Base-by-base conservation (phyloP, 2,329 filamentous ascomycete genomes). In the Alternaria rosae region DNA sequence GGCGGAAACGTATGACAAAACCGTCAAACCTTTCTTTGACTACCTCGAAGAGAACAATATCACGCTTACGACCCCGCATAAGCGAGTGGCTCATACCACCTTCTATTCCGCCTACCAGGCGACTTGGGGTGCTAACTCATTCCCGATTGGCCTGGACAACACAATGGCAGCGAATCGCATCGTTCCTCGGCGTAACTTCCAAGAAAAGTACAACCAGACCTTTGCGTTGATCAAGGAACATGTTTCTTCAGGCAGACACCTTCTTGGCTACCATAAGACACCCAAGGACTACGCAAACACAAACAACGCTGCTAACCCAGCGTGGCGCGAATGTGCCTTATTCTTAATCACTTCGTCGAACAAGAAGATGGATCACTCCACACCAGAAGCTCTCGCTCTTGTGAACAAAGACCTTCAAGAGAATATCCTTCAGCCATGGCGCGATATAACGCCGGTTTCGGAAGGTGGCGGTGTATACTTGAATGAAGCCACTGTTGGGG, bases 141-240 rank as follows among this genome's bases (percentile, higher is more conserved):
- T 65, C 32, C 60, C 62, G 0, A 67, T 73, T 10, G 77, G 76
- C 4, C 26, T 52, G 4, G 58, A 64, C 15, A 68, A 68, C 17
- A 59, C 78, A 1, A 56, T 73, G 6, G 70, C 71, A 1, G 64
- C 56, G 0, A 75, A 70, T 21, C 72, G 76, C 21, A 68, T 80
- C 3, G 60, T 79, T 0, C 77, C 76, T 2, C 54, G 68, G 3
- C 32, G 60, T 11, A 65, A 67, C 32, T 70, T 79, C 5, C 50
- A 67, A 1, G 65, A 77, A 9, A 76, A 61, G 68, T 71, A 35
- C 70, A 72, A 57, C 54, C 57, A 57, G 28, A 59, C 69, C 0
- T 69, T 62, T 21, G 50, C 57, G 4, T 76, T 90, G 30, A 82
- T 90, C 1, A 56, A 60, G 65, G 51, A 61, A 69, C 70, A 73